Evolutionary conservation across 192 early-diverging fungal genomes (phyloP).

Genomic region (Ambispora gerdemannii): DNA sequence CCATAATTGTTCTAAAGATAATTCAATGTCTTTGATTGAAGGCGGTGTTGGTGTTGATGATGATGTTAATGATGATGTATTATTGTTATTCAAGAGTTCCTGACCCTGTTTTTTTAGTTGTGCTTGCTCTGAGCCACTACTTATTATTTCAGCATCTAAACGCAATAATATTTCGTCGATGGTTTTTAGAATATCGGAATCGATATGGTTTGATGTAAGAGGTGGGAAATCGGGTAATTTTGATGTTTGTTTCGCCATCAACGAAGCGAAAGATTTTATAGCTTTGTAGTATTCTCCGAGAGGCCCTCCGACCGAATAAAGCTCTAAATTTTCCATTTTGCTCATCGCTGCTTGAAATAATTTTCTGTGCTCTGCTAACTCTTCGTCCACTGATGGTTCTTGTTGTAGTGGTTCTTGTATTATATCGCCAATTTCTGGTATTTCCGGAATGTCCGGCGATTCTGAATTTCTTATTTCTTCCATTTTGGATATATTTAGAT

Average conservation of each 20-base stretch:
- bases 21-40: not conserved
- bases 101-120: constrained; percentile 6
- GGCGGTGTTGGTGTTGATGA: not conserved
- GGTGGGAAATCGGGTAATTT: constrained; percentile 1
- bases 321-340: constrained; percentile 5
- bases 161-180: not conserved
- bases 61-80: not conserved
- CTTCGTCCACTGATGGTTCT: constrained; percentile 19
- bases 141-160: constrained; percentile 24
- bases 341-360: constrained; percentile 16
- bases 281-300: constrained; percentile 30
- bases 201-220: not conserved
- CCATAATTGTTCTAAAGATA: constrained; percentile 14
- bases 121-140: constrained; percentile 1
- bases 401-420: not conserved
- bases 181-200: constrained; percentile 5
- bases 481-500: no score
- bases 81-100: constrained; percentile 9
- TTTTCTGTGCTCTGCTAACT: constrained; percentile 2
- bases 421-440: not conserved
- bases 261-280: constrained; percentile 8
- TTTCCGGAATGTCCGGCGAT: not conserved
- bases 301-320: constrained; percentile 12
- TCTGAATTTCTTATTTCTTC: not conserved
- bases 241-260: not conserved